Percentiles rank a stretch among this genome's conserved stretches.
These are phyloP conservation scores for Geosiphon pyriformis DNA, from an alignment of 192 early-diverging fungal genomes.

Conservation along the genomic window DNA sequence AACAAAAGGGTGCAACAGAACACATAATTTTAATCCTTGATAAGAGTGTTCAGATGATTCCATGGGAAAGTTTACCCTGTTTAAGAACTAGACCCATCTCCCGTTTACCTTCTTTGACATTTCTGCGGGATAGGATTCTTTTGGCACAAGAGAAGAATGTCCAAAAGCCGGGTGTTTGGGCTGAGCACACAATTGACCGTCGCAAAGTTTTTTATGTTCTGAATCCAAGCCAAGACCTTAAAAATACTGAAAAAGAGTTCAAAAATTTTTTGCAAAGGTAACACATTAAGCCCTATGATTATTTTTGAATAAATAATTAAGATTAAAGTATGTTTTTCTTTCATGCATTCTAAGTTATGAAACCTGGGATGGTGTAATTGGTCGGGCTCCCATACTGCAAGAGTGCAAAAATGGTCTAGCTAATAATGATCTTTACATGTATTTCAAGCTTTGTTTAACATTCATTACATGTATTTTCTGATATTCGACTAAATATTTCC, in stretches of 20 bases:
- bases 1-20: neutral
- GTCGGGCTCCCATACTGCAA: conserved; percentile 57
- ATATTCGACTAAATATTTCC: neutral
- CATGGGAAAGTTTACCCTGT: conserved; percentile 83
- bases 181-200: conserved; percentile 39
- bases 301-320: neutral
- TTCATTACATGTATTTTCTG: neutral
- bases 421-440: conserved; percentile 43
- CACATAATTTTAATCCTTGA: conserved; percentile 85
- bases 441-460: neutral
- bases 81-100: conserved; percentile 69
- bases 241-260: conserved; percentile 77
- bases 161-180: conserved; percentile 25
- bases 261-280: conserved; percentile 44
- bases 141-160: conserved; percentile 26
- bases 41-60: conserved; percentile 75
- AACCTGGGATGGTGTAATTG: conserved; percentile 70
- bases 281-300: neutral
- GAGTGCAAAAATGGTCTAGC: conserved; percentile 57
- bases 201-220: conserved; percentile 72
- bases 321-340: neutral
- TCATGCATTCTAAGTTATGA: conserved; percentile 6
- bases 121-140: conserved; percentile 61
- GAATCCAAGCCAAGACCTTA: conserved; percentile 87
- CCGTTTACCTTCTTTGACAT: conserved; percentile 71